phyloP scores from a whole-genome alignment of 495 filamentous ascomycete genomes.

The Penicillium diatomitis region DNA sequence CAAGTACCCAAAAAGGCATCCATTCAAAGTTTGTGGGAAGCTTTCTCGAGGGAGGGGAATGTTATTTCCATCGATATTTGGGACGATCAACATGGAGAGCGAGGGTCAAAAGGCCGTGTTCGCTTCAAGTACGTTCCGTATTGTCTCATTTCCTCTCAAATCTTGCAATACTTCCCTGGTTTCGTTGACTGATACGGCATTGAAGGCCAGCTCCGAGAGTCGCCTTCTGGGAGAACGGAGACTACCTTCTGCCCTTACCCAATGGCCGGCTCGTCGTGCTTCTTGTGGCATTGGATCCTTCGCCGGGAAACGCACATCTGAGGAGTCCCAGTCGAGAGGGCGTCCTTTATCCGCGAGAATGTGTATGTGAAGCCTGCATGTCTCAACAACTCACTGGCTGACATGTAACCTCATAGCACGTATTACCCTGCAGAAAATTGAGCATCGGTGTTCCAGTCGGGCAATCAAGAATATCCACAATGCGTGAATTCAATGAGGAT shows the following conservation, averaged over 20 bases:
- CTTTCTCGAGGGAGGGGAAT: conserved; percentile 31
- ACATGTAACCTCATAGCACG: conserved; percentile 6
- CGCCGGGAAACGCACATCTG: conserved; percentile 7
- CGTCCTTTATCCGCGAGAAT: conserved; percentile 21
- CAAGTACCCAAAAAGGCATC: conserved; percentile 24
- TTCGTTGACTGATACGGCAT: no score
- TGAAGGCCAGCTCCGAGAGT: conserved; percentile 31
- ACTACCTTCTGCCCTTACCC: conserved; percentile 18
- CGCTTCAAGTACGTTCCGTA: conserved; percentile 31
- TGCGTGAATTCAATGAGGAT: conserved; percentile 17
- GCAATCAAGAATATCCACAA: conserved; percentile 18
- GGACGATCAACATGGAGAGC: conserved; percentile 23
- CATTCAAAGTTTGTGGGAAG: conserved; percentile 27
- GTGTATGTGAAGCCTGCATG: not conserved
- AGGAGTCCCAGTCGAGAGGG: conserved; percentile 21
- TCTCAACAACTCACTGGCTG: not conserved
- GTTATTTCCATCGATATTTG: conserved; percentile 37
- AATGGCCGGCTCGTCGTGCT: conserved; percentile 8
- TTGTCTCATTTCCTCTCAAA: no score
- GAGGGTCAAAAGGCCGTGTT: conserved; percentile 23
- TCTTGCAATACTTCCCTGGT: no score
- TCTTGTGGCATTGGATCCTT: conserved; percentile 11
- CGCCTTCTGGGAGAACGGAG: conserved; percentile 28
- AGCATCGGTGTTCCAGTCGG: conserved; percentile 25
- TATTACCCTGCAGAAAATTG: conserved; percentile 18